Percentiles rank a stretch among this genome's conserved stretches.
phyloP scores from a whole-genome alignment of 768 basidiomycete genomes.

The Leccinum obscurum region DNA sequence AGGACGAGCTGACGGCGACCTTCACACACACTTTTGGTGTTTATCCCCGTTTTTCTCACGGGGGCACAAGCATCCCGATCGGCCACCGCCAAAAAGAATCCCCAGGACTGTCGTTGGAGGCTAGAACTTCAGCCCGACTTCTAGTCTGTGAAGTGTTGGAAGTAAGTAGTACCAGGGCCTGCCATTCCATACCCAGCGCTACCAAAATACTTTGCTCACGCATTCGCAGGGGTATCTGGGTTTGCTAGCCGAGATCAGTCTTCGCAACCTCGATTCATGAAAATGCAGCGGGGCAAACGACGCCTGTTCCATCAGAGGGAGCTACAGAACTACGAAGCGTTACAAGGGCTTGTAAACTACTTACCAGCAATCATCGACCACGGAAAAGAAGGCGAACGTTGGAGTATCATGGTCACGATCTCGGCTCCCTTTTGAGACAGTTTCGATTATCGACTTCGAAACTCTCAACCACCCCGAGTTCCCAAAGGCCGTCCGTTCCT shows the following conservation, averaged over 20 bases:
- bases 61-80: not conserved
- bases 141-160: not conserved
- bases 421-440: not conserved
- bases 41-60: not conserved
- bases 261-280: not conserved
- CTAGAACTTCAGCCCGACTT: not conserved
- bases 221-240: not conserved
- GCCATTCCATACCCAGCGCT: not conserved
- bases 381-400: not conserved
- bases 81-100: too few relatives aligned
- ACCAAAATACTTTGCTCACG: not conserved
- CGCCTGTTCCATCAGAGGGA: not conserved
- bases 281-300: not conserved
- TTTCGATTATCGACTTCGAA: not conserved
- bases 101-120: too few relatives aligned
- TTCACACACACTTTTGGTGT: constrained; percentile 9
- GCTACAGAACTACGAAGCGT: not conserved
- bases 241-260: not conserved
- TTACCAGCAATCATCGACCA: not conserved
- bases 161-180: not conserved
- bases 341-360: not conserved
- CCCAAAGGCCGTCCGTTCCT: not conserved
- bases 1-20: constrained; percentile 6
- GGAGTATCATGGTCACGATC: not conserved
- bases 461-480: not conserved